These are phyloP conservation scores for Boletus sp. DNA, from an alignment of 1,284 basidiomycete species.

Conservation along the genomic window DNA sequence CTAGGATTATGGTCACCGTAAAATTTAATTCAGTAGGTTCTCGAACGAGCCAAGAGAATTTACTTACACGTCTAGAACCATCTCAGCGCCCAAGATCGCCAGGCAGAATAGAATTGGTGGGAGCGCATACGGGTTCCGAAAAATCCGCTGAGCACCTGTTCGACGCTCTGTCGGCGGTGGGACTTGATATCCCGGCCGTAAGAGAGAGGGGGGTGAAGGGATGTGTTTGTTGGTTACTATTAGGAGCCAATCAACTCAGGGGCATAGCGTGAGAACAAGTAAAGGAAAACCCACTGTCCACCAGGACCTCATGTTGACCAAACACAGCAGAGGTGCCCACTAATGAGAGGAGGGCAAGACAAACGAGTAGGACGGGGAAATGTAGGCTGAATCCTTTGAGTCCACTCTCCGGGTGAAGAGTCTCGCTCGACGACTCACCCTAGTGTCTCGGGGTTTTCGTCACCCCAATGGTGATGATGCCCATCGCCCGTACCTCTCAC, in stretches of 20 bases:
- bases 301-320: slow-evolving; percentile 33
- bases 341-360: slow-evolving; percentile 55
- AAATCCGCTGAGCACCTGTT: slow-evolving; percentile 18
- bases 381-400: slow-evolving; percentile 47
- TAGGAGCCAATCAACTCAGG: slow-evolving; percentile 3
- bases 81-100: slow-evolving; percentile 30
- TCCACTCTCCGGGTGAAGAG: background rate
- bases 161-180: slow-evolving; percentile 2
- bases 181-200: slow-evolving; percentile 12
- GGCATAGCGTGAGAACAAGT: background rate
- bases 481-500: slow-evolving; percentile 38
- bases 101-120: slow-evolving; percentile 34
- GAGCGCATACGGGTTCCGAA: slow-evolving; percentile 31
- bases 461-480: slow-evolving; percentile 59
- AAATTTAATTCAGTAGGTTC: too few species aligned
- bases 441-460: slow-evolving; percentile 38
- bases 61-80: slow-evolving; percentile 33
- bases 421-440: slow-evolving; percentile 34
- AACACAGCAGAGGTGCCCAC: slow-evolving; percentile 33
- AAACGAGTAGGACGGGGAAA: slow-evolving; percentile 62
- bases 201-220: slow-evolving; percentile 23
- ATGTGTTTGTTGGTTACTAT: slow-evolving; percentile 32
- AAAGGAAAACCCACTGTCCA: slow-evolving; percentile 24
- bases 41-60: background rate
- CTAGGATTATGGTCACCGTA: slow-evolving; percentile 30